Base-by-base conservation (phyloP, 345 rosid species). In the Rhodamnia rubescens region DNA sequence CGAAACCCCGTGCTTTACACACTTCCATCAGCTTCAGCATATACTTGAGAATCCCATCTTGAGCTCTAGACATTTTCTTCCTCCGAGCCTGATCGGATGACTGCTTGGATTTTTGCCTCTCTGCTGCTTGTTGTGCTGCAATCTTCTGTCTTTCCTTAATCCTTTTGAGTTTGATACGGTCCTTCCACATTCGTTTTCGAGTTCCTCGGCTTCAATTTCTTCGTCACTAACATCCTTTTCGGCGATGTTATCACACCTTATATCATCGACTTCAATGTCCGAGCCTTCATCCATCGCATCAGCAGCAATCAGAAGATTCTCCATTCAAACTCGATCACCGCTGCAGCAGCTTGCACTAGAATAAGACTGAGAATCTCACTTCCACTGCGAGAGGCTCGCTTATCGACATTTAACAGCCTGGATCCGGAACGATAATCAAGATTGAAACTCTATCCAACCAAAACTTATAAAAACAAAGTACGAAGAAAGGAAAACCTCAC, bases 21-120 rank as follows among this genome's bases (percentile, higher is more conserved):
- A 95, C 99, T 87, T 97, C 99, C 99, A 97, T 95, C 85, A 97
- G 88, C 92, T 97, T 97, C 94, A 97, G 83, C 99, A 97, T 97
- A 82, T 97, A 97, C 92, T 97, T 97, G 78, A 97, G 96, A 85
- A 97, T 97, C 78, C 99, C 99, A 83, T 97, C 99, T 87, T 98
- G 99, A 5, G 99, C 99, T 86, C 99, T 91, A 1, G 99, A 94
- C 99, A 98, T 98, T 85, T 98, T 98, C 95, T 98, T 98, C 93
- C 99, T 94, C 90, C 92, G 92, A 3, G 99, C 99, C 88, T 98
- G 99, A 89, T 96, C 99, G 26, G 95, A 89, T 20, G 92, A 84
- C 88, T 92, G 98, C 88, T 95, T 95, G 26, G 91, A 85, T 87
- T 92, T 92, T 87, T 96, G 97, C 91, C 94, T 95, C 50, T 92